Evolutionary conservation across 495 filamentous ascomycete species (phyloP), one percentile per base, ranked within the genome.

Genomic region (Hypoxylon rickii): DNA sequence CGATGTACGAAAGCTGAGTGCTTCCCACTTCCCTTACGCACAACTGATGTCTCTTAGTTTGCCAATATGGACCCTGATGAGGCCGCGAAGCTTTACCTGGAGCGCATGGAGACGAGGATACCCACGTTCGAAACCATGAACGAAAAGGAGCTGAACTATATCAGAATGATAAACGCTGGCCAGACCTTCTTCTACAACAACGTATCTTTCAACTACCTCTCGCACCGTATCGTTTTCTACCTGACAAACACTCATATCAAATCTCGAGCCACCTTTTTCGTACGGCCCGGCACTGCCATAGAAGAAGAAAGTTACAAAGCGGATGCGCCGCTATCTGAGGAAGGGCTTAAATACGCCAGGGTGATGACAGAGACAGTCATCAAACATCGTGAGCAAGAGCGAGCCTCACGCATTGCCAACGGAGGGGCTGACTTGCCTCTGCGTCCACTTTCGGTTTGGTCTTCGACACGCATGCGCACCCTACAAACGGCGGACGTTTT

Each of bases 151-250:
- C 77, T 97, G 49, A 96, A 97, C 65, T 99, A 91, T 67, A 90
- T 97, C 78, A 97, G 97, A 83, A 96, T 99, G 92, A 95, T 96
- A 61, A 97, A 99, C 65, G 95, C 95, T 6, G 95, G 95, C n/a
- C 86, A 95, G 69, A 77, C 86, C 39, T 83, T 97, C 49, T 86
- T 89, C 50, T 89, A 96, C 62, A 99, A 97, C 76, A 96, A 97
- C 59, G 88, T 92, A 66, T 89, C 85, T 63, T 97, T 97, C 70
- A 91, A 90, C 21, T 99, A 97, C 68, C 81, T 99, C 24, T 93
- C 90, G 13, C 89, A 97, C 67, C 83, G 94, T 34, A 97, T 99
- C 49, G 92, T 99, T 33, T 97, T 97, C 72, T 99, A 97, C 69
- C 81, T 99, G 32, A 87, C 96, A 55, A 99, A 99, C 67, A 82